A percentile compares a stretch with the other conserved stretches of the same genome.
Evolutionary conservation across 371 early-diverging fungal genomes (phyloP).

Genomic region (Sporodiniella umbellata): DNA sequence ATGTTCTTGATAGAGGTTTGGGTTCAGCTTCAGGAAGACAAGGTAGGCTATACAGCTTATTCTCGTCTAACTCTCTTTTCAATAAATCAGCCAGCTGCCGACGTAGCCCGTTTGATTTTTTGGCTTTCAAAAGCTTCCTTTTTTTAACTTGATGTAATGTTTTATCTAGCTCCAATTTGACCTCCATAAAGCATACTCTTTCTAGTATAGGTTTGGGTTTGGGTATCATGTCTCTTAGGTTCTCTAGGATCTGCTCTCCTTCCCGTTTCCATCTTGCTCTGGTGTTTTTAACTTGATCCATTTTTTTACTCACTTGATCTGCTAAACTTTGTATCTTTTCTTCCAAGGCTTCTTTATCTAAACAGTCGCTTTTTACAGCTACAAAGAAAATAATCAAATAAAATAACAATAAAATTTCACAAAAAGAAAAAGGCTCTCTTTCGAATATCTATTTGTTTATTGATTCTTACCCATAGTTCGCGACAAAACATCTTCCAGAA

Average conservation of each 20-base stretch:
- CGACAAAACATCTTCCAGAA: slow-evolving; percentile 10
- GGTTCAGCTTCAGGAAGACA: too few species aligned
- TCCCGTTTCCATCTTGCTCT: not conserved
- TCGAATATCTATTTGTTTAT: not conserved
- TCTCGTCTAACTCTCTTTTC: not conserved
- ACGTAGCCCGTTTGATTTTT: not conserved
- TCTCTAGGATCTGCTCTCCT: not conserved
- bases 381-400: too few species aligned
- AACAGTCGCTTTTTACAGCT: not conserved
- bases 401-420: too few species aligned
- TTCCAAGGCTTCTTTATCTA: not conserved
- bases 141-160: not conserved
- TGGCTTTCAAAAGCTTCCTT: not conserved
- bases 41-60: not conserved
- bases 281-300: not conserved
- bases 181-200: not conserved
- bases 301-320: not conserved
- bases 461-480: not conserved
- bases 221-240: not conserved
- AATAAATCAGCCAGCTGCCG: not conserved
- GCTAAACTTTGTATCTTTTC: not conserved
- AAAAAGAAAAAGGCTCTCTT: not conserved
- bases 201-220: not conserved
- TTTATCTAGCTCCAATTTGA: not conserved
- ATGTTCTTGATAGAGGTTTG: too few species aligned